phyloP scores from a whole-genome alignment of 2,329 filamentous ascomycete genomes.

The Fusarium haematococcum region DNA sequence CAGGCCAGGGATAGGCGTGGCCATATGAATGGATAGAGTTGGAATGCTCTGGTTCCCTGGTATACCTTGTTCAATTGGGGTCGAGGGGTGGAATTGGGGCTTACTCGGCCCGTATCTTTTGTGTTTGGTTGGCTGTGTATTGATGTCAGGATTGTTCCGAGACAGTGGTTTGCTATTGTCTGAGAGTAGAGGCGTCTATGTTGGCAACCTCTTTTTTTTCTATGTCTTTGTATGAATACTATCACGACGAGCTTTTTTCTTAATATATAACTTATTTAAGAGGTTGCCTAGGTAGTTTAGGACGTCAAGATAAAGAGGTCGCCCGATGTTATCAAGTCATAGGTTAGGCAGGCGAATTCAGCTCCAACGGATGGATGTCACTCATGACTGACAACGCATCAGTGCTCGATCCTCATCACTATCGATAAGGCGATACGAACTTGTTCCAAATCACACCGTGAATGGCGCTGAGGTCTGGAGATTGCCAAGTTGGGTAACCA shows the following conservation, averaged over 20 bases:
- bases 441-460: neutral
- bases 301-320: neutral
- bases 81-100: slow-evolving; percentile 19
- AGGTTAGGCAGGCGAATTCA: neutral
- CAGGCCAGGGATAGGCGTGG: slow-evolving; percentile 17
- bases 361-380: neutral
- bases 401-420: neutral
- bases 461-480: neutral
- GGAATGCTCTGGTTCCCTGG: slow-evolving; percentile 28
- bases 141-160: slow-evolving; percentile 4
- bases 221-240: slow-evolving; percentile 24
- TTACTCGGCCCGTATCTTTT: neutral
- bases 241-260: neutral
- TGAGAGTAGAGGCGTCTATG: neutral
- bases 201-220: slow-evolving; percentile 5
- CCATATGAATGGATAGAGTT: slow-evolving; percentile 28
- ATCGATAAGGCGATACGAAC: neutral
- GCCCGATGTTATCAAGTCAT: neutral
- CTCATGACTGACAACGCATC: neutral
- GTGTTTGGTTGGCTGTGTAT: slow-evolving; percentile 4
- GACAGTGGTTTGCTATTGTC: neutral
- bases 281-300: neutral
- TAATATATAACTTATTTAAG: neutral
- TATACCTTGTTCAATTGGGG: slow-evolving; percentile 16
- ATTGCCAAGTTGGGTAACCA: slow-evolving; percentile 20